Base-by-base conservation (phyloP, 305 asterid genomes). In the Fraxinus greggii region DNA sequence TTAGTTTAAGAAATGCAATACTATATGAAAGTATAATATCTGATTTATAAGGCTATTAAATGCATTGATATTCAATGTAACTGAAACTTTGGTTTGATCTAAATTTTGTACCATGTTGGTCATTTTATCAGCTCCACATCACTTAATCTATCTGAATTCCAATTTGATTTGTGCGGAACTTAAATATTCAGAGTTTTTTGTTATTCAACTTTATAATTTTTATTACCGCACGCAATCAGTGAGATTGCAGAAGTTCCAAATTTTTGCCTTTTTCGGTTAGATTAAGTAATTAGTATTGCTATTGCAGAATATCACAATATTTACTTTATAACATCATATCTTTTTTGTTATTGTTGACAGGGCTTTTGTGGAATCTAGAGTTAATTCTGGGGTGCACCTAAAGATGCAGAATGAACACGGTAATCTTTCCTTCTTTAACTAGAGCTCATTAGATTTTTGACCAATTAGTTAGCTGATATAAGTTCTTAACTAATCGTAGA, bases 321-420 rank as follows among this genome's bases (percentile, higher is more conserved):
- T 67, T 72, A 70, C 83, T 29, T 67, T 56, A 23, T 63, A 13
- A 77, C 31, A 7, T 63, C 31, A 51, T 26, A 15, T 23, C 75
- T 59, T 17, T 33, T 78, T 84, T 35, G 80, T 75, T 48, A 75
- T 61, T 48, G 75, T 81, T 31, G 32, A 76, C 83, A 61, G 40
- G 75, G 9, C 33, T 56, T 36, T 28, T 28, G 77, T 19, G 67
- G 17, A 78, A 9, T 81, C 26, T 67, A n/a, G 38, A 65, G 56
- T 35, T 56, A 45, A 72, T 7, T 72, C 59, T 33, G 51, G 1
- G 77, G 35, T 23, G 65, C 72, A 72, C 32, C 31, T 9, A 28
- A 31, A 40, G 81, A 33, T 9, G 35, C 72, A 81, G 67, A 23
- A 23, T 73, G 69, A 36, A 74, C 51, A 54, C 3, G 70, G 84